phyloP scores from a whole-genome alignment of 176 grass and related monocot species.

The Cenchrus purpureus region DNA sequence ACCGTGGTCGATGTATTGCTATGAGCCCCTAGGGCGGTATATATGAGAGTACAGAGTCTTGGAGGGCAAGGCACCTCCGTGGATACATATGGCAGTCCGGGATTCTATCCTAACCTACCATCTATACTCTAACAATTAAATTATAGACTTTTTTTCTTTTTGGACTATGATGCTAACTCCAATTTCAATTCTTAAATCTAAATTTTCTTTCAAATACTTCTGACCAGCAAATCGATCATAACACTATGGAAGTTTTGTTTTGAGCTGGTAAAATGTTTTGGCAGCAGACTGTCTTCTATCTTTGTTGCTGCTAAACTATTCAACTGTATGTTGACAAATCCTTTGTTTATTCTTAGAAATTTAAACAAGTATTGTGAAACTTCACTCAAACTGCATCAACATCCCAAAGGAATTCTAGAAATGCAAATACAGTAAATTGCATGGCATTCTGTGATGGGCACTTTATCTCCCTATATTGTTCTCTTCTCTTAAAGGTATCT shows the following conservation, averaged over 20 bases:
- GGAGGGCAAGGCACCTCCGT: too few species aligned
- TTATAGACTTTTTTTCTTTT: background rate
- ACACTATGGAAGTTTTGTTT: background rate
- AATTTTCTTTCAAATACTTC: background rate
- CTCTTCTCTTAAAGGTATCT: constrained; percentile 61
- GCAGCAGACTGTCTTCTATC: background rate
- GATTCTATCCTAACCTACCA: too few species aligned
- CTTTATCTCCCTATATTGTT: constrained; percentile 33
- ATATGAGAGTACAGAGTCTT: too few species aligned
- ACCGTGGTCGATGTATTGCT: too few species aligned
- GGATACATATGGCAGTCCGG: too few species aligned
- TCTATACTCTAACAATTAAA: background rate
- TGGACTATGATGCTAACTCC: background rate
- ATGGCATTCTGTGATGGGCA: constrained; percentile 23
- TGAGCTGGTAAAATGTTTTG: background rate
- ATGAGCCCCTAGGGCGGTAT: too few species aligned
- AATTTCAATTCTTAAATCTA: too few species aligned
- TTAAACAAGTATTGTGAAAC: background rate
- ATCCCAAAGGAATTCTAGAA: background rate
- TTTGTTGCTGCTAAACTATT: constrained; percentile 20
- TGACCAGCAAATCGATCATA: too few species aligned
- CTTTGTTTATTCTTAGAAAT: background rate
- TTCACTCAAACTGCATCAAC: background rate
- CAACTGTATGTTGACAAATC: constrained; percentile 10
- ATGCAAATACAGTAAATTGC: background rate